Evolutionary conservation across 2,329 filamentous ascomycete genomes (phyloP).

Genomic region (Trichoderma sp.): DNA sequence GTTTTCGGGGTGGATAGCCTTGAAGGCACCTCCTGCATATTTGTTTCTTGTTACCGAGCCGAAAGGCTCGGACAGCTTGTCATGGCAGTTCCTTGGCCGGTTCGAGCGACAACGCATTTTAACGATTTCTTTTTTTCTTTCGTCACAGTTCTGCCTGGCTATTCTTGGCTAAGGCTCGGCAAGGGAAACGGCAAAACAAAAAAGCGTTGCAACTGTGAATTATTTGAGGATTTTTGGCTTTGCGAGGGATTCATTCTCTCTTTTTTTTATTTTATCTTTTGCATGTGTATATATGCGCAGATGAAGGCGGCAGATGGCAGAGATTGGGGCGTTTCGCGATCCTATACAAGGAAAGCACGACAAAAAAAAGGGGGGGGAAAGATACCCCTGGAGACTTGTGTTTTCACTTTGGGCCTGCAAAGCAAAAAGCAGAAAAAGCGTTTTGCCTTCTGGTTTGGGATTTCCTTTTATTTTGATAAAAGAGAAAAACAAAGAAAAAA

Average conservation of each 20-base stretch:
- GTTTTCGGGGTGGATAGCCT: background rate
- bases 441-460: constrained; percentile 9
- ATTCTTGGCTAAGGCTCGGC: constrained; percentile 24
- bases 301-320: constrained; percentile 24
- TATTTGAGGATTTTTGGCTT: constrained; percentile 27
- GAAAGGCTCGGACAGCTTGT: background rate
- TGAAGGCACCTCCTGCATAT: constrained; percentile 10
- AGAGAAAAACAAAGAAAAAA: background rate
- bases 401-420: constrained; percentile 20
- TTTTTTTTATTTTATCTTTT: constrained; percentile 10
- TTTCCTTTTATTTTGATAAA: background rate
- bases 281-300: constrained; percentile 25
- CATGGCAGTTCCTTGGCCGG: constrained; percentile 21
- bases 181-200: constrained; percentile 27
- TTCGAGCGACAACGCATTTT: constrained; percentile 14
- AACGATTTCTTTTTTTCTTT: constrained; percentile 7
- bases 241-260: constrained; percentile 23
- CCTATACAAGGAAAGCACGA: constrained; percentile 13
- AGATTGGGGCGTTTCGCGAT: constrained; percentile 23
- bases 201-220: constrained; percentile 26
- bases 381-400: constrained; percentile 16
- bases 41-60: constrained; percentile 1
- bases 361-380: constrained; percentile 12
- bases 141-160: constrained; percentile 27
- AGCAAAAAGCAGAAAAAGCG: constrained; percentile 18